phyloP scores from a whole-genome alignment of 768 basidiomycete genomes.

The Rubroboletus satanas region DNA sequence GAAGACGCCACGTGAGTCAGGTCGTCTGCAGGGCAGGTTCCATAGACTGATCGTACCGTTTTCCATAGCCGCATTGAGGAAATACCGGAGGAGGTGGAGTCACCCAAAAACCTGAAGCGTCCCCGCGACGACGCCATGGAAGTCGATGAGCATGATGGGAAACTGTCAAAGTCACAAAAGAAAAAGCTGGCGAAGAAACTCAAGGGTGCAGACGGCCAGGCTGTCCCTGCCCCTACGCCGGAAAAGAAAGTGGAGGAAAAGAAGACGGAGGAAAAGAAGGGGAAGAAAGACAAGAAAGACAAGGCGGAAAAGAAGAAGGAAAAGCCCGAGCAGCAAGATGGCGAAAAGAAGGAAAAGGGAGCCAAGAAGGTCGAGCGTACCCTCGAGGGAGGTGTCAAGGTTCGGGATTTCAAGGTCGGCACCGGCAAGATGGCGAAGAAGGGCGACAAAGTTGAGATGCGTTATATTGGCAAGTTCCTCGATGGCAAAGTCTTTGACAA shows the following conservation, averaged over 20 bases:
- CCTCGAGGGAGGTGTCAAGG: slow-evolving; percentile 68
- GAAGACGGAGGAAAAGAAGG: slow-evolving; percentile 55
- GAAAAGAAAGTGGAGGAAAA: slow-evolving; percentile 33
- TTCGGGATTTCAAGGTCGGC: slow-evolving; percentile 74
- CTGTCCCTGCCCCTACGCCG: slow-evolving; percentile 29
- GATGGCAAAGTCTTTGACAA: slow-evolving; percentile 76
- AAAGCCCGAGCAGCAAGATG: slow-evolving; percentile 31
- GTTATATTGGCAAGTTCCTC: slow-evolving; percentile 88
- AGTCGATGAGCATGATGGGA: slow-evolving; percentile 34
- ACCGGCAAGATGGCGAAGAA: slow-evolving; percentile 84
- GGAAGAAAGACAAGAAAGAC: slow-evolving; percentile 37
- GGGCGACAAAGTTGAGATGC: slow-evolving; percentile 78
- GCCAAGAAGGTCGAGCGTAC: slow-evolving; percentile 30
- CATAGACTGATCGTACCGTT: neutral
- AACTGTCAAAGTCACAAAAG: slow-evolving; percentile 51
- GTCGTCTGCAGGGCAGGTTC: neutral
- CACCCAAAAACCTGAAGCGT: slow-evolving; percentile 59
- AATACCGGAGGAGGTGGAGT: slow-evolving; percentile 38
- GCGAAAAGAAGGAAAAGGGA: slow-evolving; percentile 26
- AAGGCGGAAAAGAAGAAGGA: slow-evolving; percentile 32
- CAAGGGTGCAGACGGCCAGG: slow-evolving; percentile 55
- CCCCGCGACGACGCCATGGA: slow-evolving; percentile 58
- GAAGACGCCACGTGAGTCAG: slow-evolving; percentile 40
- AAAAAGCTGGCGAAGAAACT: slow-evolving; percentile 69
- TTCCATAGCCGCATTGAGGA: slow-evolving; percentile 65